Evolutionary conservation across 805 yeast genomes (phyloP).

Genomic region (Candida manassasensis): DNA sequence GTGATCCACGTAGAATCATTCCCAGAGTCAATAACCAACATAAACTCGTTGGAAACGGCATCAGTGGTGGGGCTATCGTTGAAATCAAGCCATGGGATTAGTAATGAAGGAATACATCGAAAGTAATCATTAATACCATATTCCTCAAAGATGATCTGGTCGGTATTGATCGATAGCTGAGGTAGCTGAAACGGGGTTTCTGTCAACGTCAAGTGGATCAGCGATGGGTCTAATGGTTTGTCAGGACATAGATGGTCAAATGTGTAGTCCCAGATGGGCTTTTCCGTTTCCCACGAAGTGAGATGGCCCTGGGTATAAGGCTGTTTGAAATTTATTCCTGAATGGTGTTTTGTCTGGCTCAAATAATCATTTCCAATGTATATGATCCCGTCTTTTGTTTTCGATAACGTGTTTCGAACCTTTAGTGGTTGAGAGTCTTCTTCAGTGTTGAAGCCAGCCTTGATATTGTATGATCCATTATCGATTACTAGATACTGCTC

Average conservation of each 20-base stretch:
- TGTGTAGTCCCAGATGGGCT: constrained; percentile 84
- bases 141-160: constrained; percentile 92
- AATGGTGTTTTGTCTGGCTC: constrained; percentile 59
- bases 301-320: constrained; percentile 89
- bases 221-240: constrained; percentile 15
- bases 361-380: constrained; percentile 69
- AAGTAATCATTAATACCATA: constrained; percentile 72
- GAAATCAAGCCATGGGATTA: constrained; percentile 24
- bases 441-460: constrained; percentile 35
- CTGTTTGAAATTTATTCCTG: constrained; percentile 68
- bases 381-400: constrained; percentile 69
- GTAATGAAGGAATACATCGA: constrained; percentile 57
- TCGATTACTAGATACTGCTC: constrained; percentile 57
- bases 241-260: constrained; percentile 29
- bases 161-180: constrained; percentile 74
- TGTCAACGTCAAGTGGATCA: constrained; percentile 58
- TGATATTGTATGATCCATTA: constrained; percentile 84
- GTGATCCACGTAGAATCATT: constrained; percentile 81
- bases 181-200: constrained; percentile 84
- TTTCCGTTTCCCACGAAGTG: constrained; percentile 86
- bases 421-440: constrained; percentile 13
- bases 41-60: constrained; percentile 47
- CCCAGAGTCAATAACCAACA: constrained; percentile 82
- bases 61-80: constrained; percentile 3
- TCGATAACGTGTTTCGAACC: constrained; percentile 66